These are phyloP conservation scores for Agastache rugosa DNA, from an alignment of 257 asterid genomes.

Conservation along the genomic window DNA sequence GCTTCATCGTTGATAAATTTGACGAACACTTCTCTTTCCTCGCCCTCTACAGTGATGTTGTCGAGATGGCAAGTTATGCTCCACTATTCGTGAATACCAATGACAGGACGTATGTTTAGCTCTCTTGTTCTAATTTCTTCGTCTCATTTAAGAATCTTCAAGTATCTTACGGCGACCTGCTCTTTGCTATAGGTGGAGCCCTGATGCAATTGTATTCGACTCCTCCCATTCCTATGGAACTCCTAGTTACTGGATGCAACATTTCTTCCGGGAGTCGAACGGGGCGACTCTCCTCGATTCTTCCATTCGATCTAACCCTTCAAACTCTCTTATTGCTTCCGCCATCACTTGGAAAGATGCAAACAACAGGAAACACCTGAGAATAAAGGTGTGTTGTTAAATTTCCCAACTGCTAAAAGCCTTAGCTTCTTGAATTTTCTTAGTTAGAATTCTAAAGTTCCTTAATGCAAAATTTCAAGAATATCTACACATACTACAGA, in stretches of 20 bases:
- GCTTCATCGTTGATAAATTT: not conserved
- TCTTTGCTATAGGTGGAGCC: conserved; percentile 66
- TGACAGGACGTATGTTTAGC: conserved; percentile 63
- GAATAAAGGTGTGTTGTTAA: conserved; percentile 62
- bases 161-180: not conserved
- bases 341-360: conserved; percentile 72
- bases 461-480: not conserved
- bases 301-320: conserved; percentile 53
- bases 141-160: not conserved
- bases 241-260: conserved; percentile 99
- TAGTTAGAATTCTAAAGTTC: not conserved
- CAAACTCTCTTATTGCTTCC: conserved; percentile 68
- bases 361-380: conserved; percentile 51
- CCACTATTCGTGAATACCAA: conserved; percentile 82
- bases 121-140: conserved; percentile 20
- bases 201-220: conserved; percentile 93
- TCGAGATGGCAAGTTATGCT: conserved; percentile 94
- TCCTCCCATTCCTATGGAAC: conserved; percentile 79
- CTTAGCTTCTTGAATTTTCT: not conserved
- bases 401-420: not conserved
- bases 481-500: too few relatives aligned
- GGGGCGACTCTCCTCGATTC: conserved; percentile 84
- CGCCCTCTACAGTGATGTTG: conserved; percentile 62
- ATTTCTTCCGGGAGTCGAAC: conserved; percentile 83
- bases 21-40: conserved; percentile 22